A percentile compares a stretch with the other conserved stretches of the same genome.
Evolutionary conservation across 225 moss, liverwort and hornwort genomes (phyloP).

Genomic region (Straminergon stramineum): DNA sequence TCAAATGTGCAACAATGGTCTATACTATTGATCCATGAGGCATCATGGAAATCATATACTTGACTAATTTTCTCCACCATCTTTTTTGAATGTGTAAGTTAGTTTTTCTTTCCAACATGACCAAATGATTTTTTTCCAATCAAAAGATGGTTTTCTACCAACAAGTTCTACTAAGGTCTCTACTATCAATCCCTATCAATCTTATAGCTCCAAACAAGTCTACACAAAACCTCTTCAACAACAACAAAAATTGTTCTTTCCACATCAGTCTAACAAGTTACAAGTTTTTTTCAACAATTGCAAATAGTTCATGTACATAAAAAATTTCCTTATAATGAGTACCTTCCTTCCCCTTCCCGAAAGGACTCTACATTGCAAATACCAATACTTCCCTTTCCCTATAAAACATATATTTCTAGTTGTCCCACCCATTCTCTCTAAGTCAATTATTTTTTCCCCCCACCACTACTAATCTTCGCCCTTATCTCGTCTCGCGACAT

Average conservation of each 20-base stretch:
- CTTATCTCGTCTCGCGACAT: rapidly evolving
- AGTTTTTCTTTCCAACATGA: background rate
- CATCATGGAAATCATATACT: rapidly evolving
- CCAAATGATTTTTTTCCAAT: too few species aligned
- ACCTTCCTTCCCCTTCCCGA: background rate
- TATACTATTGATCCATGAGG: rapidly evolving
- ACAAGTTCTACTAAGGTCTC: background rate
- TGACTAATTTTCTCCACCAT: too few species aligned
- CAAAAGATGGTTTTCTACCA: background rate
- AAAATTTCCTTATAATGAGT: background rate
- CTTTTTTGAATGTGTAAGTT: background rate
- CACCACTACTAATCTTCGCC: too few species aligned
- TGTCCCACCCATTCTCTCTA: rapidly evolving
- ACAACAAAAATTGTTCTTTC: background rate
- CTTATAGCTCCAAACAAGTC: background rate
- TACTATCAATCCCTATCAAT: too few species aligned
- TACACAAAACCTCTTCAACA: background rate
- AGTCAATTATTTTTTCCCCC: too few species aligned
- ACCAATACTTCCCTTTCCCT: background rate
- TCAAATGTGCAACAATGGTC: background rate
- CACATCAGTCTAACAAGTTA: rapidly evolving
- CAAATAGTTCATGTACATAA: background rate
- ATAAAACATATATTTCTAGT: background rate
- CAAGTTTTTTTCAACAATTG: background rate
- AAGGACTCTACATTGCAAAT: background rate